Evolutionary conservation across 2,329 filamentous ascomycete species (phyloP).

Genomic region (Ophiostoma sp.): DNA sequence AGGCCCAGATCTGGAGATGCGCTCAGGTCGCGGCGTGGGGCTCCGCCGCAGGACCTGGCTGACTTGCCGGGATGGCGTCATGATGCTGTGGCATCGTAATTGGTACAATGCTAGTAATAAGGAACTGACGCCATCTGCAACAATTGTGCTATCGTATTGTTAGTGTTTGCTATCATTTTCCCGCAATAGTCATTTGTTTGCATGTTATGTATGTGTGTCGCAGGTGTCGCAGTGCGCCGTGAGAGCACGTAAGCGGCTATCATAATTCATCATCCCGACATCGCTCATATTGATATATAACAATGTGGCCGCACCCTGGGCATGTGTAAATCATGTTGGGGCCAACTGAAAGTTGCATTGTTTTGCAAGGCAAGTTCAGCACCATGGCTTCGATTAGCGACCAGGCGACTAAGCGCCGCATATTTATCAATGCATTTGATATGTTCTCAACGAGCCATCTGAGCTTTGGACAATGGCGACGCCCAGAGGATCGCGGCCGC

Average conservation of each 20-base stretch:
- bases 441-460: constrained; percentile 1
- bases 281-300: background rate
- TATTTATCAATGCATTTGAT: constrained; percentile 10
- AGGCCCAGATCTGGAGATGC: constrained; percentile 11
- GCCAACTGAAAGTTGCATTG: background rate
- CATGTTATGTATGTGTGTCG: background rate
- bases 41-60: constrained; percentile 11
- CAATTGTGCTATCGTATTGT: background rate
- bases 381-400: background rate
- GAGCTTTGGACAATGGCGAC: constrained; percentile 2
- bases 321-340: background rate
- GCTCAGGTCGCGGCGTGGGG: constrained; percentile 6
- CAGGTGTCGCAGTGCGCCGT: background rate
- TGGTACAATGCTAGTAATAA: background rate
- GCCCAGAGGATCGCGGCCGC: background rate
- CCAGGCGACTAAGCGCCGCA: constrained; percentile 5
- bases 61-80: constrained; percentile 5
- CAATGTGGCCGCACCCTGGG: background rate
- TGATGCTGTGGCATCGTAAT: background rate
- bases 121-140: background rate
- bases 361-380: background rate
- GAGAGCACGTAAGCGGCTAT: background rate
- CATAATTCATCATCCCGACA: background rate
- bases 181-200: background rate
- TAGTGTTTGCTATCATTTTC: background rate